phyloP scores from a whole-genome alignment of 2,329 filamentous ascomycete genomes.

The Madurella fahalii region DNA sequence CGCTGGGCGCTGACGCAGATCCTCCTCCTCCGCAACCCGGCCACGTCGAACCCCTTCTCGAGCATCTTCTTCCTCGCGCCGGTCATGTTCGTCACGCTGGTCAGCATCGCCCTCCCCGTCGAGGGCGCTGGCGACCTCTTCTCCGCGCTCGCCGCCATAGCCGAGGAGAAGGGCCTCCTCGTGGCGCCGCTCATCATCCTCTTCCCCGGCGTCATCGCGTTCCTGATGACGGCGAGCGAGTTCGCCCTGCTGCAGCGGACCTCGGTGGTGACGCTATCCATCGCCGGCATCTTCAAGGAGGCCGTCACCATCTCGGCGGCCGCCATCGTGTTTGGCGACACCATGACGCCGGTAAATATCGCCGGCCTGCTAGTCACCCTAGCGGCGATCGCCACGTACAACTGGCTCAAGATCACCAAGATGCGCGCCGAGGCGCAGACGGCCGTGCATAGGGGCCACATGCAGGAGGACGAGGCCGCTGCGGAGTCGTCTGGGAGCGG shows the following conservation, averaged over 20 bases:
- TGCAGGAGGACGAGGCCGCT: conserved; percentile 22
- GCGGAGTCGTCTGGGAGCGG: conserved; percentile 21
- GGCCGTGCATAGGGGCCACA: conserved; percentile 43
- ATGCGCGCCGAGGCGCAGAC: conserved; percentile 74
- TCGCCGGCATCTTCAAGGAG: conserved; percentile 98
- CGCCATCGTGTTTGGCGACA: conserved; percentile 82
- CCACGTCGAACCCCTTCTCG: conserved; percentile 93
- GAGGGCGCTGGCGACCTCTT: conserved; percentile 71
- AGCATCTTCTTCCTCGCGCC: conserved; percentile 97
- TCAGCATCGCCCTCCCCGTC: conserved; percentile 76
- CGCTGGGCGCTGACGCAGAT: conserved; percentile 99
- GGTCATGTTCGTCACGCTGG: conserved; percentile 84
- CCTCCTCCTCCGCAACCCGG: conserved; percentile 85
- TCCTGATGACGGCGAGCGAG: conserved; percentile 94
- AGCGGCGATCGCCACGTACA: conserved; percentile 80
- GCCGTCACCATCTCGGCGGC: conserved; percentile 92
- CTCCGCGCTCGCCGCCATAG: conserved; percentile 61
- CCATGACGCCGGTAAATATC: conserved; percentile 81
- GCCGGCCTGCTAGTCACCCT: conserved; percentile 86
- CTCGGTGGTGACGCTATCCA: conserved; percentile 90
- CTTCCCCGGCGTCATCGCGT: conserved; percentile 87
- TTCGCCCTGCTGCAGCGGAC: conserved; percentile 94
- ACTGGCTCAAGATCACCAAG: conserved; percentile 87
- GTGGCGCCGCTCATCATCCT: conserved; percentile 70
- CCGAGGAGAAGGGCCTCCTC: conserved; percentile 62